Evolutionary conservation across 371 early-diverging fungal genomes (phyloP), one percentile per base, ranked within the genome.

Genomic region (Mucor racemosus): DNA sequence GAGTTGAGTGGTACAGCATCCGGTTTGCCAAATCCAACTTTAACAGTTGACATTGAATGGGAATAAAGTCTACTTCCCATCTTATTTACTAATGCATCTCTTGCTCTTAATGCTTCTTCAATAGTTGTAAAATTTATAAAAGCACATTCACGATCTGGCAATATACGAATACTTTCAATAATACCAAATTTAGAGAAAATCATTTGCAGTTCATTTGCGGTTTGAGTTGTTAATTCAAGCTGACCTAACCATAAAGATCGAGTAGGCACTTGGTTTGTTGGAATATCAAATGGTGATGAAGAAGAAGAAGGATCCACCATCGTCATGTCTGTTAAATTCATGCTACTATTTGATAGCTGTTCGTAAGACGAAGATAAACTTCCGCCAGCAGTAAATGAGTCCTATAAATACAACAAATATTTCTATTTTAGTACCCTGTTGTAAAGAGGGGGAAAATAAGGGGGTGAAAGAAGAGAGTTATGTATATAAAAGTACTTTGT

Each of bases 241-340:
- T 97, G 96, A 39, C 97, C 97, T 60, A 97, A 86, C 97, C 97
- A 97, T 26, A 98, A 84, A 9, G 95, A 94, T 50, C 69, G 41
- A 14, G 64, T 59, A 5, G 69, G 69, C 14, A 53, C 17, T 53
- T 62, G 63, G 5, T 39, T 21, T n/a, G n/a, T n/a, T n/a, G n/a
- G 5, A 19, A 17, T 53, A 35, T 34, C 8, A n/a, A n/a, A n/a
- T n/a, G n/a, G n/a, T n/a, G n/a, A n/a, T n/a, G 19, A 15, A 10
- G 19, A 17, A 21, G 41, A 44, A 17, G 57, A 44, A 7, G 36
- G 31, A 1, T 64, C n/a, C n/a, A n/a, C 58, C 38, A 46, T 42
- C 15, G 10, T 46, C 26, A 34, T 41, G 48, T 48, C 48, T 48
- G 48, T 11, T 0, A 48, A 15, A 26, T 48, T 48, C 13, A 39